These are phyloP conservation scores for Hypoxylon sp. DNA, from an alignment of 2,329 filamentous ascomycete genomes.

Conservation along the genomic window DNA sequence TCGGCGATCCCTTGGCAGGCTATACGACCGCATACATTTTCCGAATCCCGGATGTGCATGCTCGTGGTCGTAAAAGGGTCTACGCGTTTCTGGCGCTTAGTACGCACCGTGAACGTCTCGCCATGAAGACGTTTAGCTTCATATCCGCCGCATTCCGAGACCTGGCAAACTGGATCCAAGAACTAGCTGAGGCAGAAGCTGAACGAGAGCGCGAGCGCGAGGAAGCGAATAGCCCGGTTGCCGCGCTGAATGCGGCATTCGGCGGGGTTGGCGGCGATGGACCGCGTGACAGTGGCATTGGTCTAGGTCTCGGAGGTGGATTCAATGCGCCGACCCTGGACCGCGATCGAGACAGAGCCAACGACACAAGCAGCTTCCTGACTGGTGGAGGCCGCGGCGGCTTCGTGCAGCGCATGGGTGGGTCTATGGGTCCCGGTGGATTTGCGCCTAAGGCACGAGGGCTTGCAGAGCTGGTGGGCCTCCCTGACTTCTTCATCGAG, in stretches of 20 bases:
- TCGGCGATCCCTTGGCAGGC: constrained; percentile 74
- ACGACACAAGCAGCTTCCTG: constrained; percentile 69
- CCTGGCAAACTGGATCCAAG: constrained; percentile 75
- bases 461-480: constrained; percentile 75
- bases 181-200: constrained; percentile 73
- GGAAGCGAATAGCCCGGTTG: constrained; percentile 56
- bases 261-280: constrained; percentile 58
- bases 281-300: constrained; percentile 51
- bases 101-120: constrained; percentile 74
- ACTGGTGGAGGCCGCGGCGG: constrained; percentile 67
- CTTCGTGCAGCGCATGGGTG: constrained; percentile 71
- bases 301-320: constrained; percentile 50
- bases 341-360: constrained; percentile 52
- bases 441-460: constrained; percentile 71
- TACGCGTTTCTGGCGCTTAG: constrained; percentile 77
- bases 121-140: constrained; percentile 76
- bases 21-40: constrained; percentile 81
- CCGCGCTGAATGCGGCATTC: constrained; percentile 62
- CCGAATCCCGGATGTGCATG: constrained; percentile 76
- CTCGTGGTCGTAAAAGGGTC: constrained; percentile 76
- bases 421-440: constrained; percentile 67
- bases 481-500: constrained; percentile 78
- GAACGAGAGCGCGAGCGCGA: constrained; percentile 66
- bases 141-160: constrained; percentile 75
- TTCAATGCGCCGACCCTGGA: constrained; percentile 49